These are phyloP conservation scores for Sclerotiophoma versabilis DNA, from an alignment of 2,329 filamentous ascomycete species.

Conservation along the genomic window DNA sequence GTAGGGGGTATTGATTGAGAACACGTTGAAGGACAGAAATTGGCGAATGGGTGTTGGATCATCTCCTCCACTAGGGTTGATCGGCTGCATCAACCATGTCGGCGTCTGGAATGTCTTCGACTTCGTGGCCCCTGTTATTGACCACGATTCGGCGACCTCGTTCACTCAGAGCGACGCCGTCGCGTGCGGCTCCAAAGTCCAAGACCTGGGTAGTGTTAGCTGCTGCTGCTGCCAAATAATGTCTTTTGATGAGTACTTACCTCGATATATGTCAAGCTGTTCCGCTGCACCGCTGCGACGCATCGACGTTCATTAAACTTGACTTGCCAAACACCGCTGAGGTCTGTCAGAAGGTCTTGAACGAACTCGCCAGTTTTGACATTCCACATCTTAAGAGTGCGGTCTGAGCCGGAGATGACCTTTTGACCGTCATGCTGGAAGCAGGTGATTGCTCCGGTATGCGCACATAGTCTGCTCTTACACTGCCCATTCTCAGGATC, in stretches of 20 bases:
- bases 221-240: neutral
- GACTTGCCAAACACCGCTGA: slow-evolving; percentile 98
- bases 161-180: slow-evolving; percentile 79
- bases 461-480: slow-evolving; percentile 86
- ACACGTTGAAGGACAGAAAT: slow-evolving; percentile 24
- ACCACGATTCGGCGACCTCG: slow-evolving; percentile 77
- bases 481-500: slow-evolving; percentile 92
- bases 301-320: slow-evolving; percentile 95
- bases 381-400: slow-evolving; percentile 99
- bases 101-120: slow-evolving; percentile 44
- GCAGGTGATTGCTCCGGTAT: slow-evolving; percentile 97
- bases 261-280: slow-evolving; percentile 93
- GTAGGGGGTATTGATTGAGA: slow-evolving; percentile 43
- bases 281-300: slow-evolving; percentile 93
- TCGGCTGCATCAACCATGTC: slow-evolving; percentile 40
- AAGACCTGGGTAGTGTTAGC: slow-evolving; percentile 73
- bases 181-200: slow-evolving; percentile 92
- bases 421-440: slow-evolving; percentile 98
- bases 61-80: slow-evolving; percentile 23
- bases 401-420: slow-evolving; percentile 93
- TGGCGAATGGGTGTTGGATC: neutral
- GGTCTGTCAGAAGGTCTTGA: slow-evolving; percentile 88
- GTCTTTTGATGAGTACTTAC: slow-evolving; percentile 48
- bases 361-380: slow-evolving; percentile 90
- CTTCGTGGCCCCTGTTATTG: slow-evolving; percentile 49